phyloP scores from a whole-genome alignment of 768 basidiomycete species.

The Mycena haematopus region DNA sequence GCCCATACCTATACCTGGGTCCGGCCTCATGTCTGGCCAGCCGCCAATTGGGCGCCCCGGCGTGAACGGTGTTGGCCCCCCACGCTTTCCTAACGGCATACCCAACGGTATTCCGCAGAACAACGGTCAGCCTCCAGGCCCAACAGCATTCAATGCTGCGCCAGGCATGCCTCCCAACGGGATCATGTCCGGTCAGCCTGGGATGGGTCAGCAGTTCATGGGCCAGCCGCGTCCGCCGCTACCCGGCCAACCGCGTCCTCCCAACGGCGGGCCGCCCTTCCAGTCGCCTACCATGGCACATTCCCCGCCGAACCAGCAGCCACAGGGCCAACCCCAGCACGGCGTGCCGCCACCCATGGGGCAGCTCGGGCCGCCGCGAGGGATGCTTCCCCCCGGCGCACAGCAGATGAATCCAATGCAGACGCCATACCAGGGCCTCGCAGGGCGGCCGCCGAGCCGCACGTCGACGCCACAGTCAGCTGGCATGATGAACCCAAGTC shows the following conservation, averaged over 20 bases:
- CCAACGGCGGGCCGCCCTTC: slow-evolving; percentile 57
- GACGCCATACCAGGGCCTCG: slow-evolving; percentile 45
- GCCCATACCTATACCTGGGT: slow-evolving; percentile 24
- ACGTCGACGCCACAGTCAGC: slow-evolving; percentile 56
- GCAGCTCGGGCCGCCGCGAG: slow-evolving; percentile 58
- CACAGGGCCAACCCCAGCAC: slow-evolving; percentile 37
- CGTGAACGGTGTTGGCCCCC: slow-evolving; percentile 31
- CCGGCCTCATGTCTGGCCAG: slow-evolving; percentile 37
- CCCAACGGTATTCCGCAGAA: slow-evolving; percentile 37
- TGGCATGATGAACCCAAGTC: slow-evolving; percentile 60
- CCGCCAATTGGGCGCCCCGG: slow-evolving; percentile 33
- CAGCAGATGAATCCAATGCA: slow-evolving; percentile 45
- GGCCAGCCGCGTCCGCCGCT: slow-evolving; percentile 39
- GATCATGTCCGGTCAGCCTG: slow-evolving; percentile 33
- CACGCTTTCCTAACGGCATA: slow-evolving; percentile 36
- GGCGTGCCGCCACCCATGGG: slow-evolving; percentile 49
- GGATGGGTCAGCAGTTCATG: slow-evolving; percentile 36
- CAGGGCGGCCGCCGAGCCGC: slow-evolving; percentile 65
- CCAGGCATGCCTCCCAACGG: slow-evolving; percentile 31
- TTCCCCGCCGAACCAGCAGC: slow-evolving; percentile 54
- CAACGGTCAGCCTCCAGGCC: slow-evolving; percentile 34
- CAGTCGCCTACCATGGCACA: slow-evolving; percentile 71
- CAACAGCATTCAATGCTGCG: slow-evolving; percentile 40
- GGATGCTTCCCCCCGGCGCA: slow-evolving; percentile 56
- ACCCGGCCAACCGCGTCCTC: slow-evolving; percentile 47